These are phyloP conservation scores for Cucurbita pepo DNA, from an alignment of 306 rosid species.

Conservation along the genomic window DNA sequence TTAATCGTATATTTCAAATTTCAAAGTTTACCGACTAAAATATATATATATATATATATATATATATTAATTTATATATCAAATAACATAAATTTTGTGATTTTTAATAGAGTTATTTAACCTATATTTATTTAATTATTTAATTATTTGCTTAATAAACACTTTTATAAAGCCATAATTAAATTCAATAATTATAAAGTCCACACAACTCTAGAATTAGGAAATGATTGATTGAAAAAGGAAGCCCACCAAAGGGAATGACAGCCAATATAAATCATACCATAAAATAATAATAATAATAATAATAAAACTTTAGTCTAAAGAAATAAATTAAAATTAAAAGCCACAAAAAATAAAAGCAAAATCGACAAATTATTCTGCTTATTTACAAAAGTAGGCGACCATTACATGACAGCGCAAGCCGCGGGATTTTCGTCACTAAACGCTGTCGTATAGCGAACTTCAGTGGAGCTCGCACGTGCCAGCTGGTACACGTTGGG, in stretches of 20 bases:
- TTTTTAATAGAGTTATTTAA: no score
- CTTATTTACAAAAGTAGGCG: background rate
- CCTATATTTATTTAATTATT: no score
- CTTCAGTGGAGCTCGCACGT: slow-evolving; percentile 28
- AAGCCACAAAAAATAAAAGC: background rate
- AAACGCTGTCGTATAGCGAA: slow-evolving; percentile 28
- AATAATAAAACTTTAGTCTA: background rate
- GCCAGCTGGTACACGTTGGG: slow-evolving; percentile 18
- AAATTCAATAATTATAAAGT: no score
- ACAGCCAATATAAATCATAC: background rate
- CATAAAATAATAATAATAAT: background rate
- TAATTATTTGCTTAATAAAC: no score
- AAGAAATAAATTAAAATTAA: background rate
- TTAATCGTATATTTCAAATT: no score
- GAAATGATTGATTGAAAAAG: background rate
- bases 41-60: no score
- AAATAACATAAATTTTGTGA: no score
- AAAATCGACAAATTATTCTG: background rate
- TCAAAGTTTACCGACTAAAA: no score
- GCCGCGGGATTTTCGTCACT: slow-evolving; percentile 39
- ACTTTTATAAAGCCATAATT: no score
- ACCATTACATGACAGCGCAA: slow-evolving; percentile 23
- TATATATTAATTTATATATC: no score
- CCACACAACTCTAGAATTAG: background rate
- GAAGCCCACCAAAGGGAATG: background rate